phyloP scores from a whole-genome alignment of 495 filamentous ascomycete genomes.

The Xylaria longipes region DNA sequence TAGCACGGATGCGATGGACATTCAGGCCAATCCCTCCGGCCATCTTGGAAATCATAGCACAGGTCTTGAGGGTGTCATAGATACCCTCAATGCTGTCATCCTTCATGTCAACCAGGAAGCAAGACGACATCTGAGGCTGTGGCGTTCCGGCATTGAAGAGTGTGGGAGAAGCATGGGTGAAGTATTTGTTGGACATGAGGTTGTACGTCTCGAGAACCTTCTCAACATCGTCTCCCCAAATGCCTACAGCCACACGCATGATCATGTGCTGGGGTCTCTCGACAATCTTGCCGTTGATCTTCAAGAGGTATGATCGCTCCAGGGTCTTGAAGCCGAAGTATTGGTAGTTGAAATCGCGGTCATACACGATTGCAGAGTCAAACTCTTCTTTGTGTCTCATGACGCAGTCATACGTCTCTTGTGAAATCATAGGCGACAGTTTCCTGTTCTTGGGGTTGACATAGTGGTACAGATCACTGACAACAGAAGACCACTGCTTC shows the following conservation, averaged over 20 bases:
- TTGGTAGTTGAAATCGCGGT: conserved; percentile 99
- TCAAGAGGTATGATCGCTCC: conserved; percentile 94
- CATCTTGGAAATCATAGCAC: conserved; percentile 99
- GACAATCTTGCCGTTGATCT: conserved; percentile 89
- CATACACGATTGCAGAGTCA: conserved; percentile 98
- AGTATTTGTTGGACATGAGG: conserved; percentile 95
- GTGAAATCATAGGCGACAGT: conserved; percentile 88
- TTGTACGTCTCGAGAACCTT: conserved; percentile 96
- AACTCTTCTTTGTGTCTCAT: conserved; percentile 95
- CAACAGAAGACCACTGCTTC: conserved; percentile 96
- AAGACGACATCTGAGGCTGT: conserved; percentile 89
- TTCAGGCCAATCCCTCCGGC: conserved; percentile 97
- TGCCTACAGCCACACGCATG: conserved; percentile 97
- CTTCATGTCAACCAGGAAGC: conserved; percentile 98
- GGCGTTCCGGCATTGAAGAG: conserved; percentile 98
- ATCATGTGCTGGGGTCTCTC: conserved; percentile 99
- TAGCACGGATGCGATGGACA: conserved; percentile 93
- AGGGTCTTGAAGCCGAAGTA: conserved; percentile 99
- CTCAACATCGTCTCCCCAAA: conserved; percentile 94
- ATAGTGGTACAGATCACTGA: conserved; percentile 94
- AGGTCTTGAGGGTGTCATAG: conserved; percentile 98
- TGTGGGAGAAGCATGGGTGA: conserved; percentile 97
- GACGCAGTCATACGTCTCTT: conserved; percentile 85
- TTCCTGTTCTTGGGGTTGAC: conserved; percentile 91
- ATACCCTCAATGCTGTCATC: conserved; percentile 99